These are phyloP conservation scores for Dendrobium nobile DNA, from an alignment of 106 monocot species.

Conservation along the genomic window DNA sequence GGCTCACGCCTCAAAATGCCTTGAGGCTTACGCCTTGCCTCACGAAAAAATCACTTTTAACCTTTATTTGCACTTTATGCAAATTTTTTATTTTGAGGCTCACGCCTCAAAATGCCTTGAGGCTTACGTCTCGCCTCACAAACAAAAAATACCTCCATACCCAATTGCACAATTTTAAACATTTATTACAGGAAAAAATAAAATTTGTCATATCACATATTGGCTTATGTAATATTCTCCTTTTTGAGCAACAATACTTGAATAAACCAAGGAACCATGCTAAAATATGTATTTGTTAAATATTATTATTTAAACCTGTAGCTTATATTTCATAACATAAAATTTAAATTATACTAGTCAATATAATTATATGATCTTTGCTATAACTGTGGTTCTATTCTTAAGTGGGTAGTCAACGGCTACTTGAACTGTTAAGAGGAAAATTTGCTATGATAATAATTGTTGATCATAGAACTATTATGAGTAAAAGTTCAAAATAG, in stretches of 20 bases:
- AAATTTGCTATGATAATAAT: neutral
- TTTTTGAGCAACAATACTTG: neutral
- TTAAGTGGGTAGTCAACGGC: neutral
- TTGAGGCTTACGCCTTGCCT: accelerated
- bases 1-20: too few species aligned
- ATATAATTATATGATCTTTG: neutral
- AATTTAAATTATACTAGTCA: neutral
- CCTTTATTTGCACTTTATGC: too few species aligned
- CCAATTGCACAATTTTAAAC: too few species aligned
- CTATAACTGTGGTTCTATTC: neutral
- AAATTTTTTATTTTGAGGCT: too few species aligned
- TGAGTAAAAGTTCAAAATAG: too few species aligned
- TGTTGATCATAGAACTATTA: too few species aligned
- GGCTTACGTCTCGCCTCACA: too few species aligned
- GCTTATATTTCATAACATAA: neutral
- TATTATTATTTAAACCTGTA: neutral
- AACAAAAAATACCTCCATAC: too few species aligned
- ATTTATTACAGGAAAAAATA: neutral
- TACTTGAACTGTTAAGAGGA: neutral
- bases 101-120: too few species aligned
- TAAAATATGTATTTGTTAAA: neutral
- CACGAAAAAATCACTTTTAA: too few species aligned
- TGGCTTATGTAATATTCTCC: neutral
- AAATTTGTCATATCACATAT: neutral
- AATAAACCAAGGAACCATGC: neutral